Base-by-base conservation (phyloP, 2,329 filamentous ascomycete species). In the Trichoderma koningiopsis region DNA sequence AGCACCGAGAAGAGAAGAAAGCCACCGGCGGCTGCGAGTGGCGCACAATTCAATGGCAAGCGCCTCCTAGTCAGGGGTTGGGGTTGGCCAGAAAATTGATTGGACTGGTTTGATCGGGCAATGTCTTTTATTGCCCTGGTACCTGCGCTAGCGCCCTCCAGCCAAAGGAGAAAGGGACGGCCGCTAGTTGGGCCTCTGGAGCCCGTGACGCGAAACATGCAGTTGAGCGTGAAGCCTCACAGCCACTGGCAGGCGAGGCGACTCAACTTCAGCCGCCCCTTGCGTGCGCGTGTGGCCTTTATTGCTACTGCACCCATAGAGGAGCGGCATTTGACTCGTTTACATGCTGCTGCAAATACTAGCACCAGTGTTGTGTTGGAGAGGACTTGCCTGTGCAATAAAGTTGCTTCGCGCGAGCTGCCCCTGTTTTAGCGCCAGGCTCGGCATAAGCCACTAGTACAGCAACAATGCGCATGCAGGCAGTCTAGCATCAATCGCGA, bases 81-180 rank as follows among this genome's bases (percentile, higher is more conserved):
- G 14, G n/a, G 19, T 24, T 13, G 47, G 11, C 22, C 47, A 49
- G 4, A n/a, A 49, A 35, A 35, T 1, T 35, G 33, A 35, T 35
- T 35, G 33, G 33, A 13, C 4, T 35, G 33, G 5, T 35, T 35
- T 13, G 33, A 35, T 35, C 33, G 11, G 33, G 33, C 33, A 35
- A 43, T 49, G 47, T 24, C 22, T 49, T 13, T 49, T 49, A 13
- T 49, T 55, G 55, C 63, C 63, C 63, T 43, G 63, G 63, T 66
- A 67, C 64, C 64, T 67, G 64, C 64, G 64, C 55, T 67, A 67
- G 64, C 64, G 64, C 64, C 40, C 55, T 57, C 47, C 27, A 22
- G 55, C 53, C 55, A 59, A 33, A 22, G 64, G 53, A 29, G 55
- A 29, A 43, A 27, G 40, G 16, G 37, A 33, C 53, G 55, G 55